These are phyloP conservation scores for Hirschioporus abietinus DNA, from an alignment of 768 basidiomycete species.

Conservation along the genomic window DNA sequence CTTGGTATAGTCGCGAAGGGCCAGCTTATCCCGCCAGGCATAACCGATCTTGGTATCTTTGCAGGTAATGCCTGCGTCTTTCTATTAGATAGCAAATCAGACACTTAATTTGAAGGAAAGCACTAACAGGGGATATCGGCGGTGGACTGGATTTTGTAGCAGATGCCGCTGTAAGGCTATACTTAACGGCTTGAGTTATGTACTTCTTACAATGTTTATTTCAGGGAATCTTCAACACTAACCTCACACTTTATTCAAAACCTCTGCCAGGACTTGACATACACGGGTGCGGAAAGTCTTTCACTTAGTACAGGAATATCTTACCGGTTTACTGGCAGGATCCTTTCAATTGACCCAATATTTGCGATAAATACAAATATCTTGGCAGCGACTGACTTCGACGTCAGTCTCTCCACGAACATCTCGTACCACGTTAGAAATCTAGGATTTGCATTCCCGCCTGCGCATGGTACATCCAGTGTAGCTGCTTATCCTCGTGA, in stretches of 20 bases:
- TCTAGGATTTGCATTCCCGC: neutral
- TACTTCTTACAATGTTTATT: neutral
- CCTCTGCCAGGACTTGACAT: neutral
- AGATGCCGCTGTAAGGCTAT: neutral
- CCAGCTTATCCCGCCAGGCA: slow-evolving; percentile 38
- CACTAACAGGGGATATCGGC: neutral
- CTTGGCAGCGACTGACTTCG: neutral
- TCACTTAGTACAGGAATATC: neutral
- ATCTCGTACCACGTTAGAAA: neutral
- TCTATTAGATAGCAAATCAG: neutral
- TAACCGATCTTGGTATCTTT: slow-evolving; percentile 30
- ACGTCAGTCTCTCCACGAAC: neutral
- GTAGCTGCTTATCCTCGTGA: neutral
- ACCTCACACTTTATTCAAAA: neutral
- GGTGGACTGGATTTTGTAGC: neutral
- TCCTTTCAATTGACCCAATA: neutral
- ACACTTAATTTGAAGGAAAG: neutral
- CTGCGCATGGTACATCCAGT: neutral
- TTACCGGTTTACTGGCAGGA: neutral
- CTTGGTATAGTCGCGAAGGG: slow-evolving; percentile 39
- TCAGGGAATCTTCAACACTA: neutral
- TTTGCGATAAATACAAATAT: neutral
- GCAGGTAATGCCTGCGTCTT: slow-evolving; percentile 23
- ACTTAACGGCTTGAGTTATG: neutral
- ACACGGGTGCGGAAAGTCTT: neutral